Percentiles rank a stretch among this genome's conserved stretches.
phyloP scores from a whole-genome alignment of 139 green algal species.

The Auxenochlorella protothecoides region DNA sequence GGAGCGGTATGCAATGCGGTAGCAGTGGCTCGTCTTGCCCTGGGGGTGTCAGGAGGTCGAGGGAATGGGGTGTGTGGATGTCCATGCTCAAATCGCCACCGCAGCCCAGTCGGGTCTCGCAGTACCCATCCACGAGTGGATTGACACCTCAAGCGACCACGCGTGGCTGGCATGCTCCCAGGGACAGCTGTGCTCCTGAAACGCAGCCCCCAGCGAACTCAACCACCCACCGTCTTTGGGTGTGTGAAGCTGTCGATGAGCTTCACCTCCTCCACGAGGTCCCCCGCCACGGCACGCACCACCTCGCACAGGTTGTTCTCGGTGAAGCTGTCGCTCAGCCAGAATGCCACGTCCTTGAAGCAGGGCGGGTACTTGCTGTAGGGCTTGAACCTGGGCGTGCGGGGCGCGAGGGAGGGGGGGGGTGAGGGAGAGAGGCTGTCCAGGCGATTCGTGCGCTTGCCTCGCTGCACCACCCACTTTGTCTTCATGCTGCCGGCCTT shows the following conservation, averaged over 20 bases:
- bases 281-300: constrained; percentile 65
- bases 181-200: no score
- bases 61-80: no score
- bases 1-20: constrained; percentile 83
- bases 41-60: background rate
- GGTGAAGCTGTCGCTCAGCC: constrained; percentile 77
- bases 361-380: constrained; percentile 93
- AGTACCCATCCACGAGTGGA: no score
- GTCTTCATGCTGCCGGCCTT: constrained; percentile 40
- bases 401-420: constrained; percentile 37
- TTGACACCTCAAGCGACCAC: no score
- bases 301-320: constrained; percentile 99
- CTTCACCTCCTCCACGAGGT: constrained; percentile 91
- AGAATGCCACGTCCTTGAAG: constrained; percentile 98
- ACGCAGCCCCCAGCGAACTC: background rate
- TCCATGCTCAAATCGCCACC: no score
- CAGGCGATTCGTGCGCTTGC: background rate
- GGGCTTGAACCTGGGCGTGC: constrained; percentile 74
- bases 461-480: constrained; percentile 1
- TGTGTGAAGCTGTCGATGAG: constrained; percentile 95
- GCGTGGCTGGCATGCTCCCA: no score
- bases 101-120: no score
- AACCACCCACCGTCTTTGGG: constrained; percentile 61
- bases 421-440: background rate
- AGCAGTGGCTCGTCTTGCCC: constrained; percentile 84